Evolutionary conservation across 352 stramenopile species (phyloP).

Genomic region (Salisapilia sapeloensis): DNA sequence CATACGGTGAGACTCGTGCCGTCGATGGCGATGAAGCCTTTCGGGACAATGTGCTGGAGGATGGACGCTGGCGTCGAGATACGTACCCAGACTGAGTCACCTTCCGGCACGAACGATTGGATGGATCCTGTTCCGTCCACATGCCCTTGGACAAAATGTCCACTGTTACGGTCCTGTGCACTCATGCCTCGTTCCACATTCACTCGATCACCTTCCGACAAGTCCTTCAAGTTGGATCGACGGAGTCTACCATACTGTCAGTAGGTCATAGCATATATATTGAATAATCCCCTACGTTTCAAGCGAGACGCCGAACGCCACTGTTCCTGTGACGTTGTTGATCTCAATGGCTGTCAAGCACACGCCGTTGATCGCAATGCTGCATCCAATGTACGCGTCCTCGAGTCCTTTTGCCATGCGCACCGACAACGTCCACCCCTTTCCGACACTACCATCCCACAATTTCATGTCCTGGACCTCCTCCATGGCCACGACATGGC

Average conservation of each 20-base stretch:
- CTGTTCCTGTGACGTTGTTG: slow-evolving; percentile 42
- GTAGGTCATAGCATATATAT: not conserved
- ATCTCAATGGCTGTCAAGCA: slow-evolving; percentile 94
- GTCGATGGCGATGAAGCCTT: slow-evolving; percentile 96
- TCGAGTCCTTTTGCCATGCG: slow-evolving; percentile 60
- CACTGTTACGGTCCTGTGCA: slow-evolving; percentile 87
- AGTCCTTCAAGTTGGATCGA: slow-evolving; percentile 77
- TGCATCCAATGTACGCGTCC: slow-evolving; percentile 84
- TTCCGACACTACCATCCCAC: slow-evolving; percentile 89
- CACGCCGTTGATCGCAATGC: slow-evolving; percentile 95
- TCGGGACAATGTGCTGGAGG: slow-evolving; percentile 82
- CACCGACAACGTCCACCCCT: slow-evolving; percentile 83
- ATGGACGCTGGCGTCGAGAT: slow-evolving; percentile 68
- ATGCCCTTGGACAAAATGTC: slow-evolving; percentile 98
- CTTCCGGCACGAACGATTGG: slow-evolving; percentile 75
- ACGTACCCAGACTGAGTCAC: slow-evolving; percentile 94
- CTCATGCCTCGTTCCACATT: slow-evolving; percentile 86
- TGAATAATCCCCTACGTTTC: slow-evolving; percentile 62
- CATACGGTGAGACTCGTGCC: slow-evolving; percentile 96
- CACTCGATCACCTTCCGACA: slow-evolving; percentile 84
- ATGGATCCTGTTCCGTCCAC: slow-evolving; percentile 92
- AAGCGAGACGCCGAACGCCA: slow-evolving; percentile 90
- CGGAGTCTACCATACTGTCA: slow-evolving; percentile 29
- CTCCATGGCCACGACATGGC: slow-evolving; percentile 84
- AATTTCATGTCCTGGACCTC: slow-evolving; percentile 85